Base-by-base conservation (phyloP, 2,329 filamentous ascomycete species). In the Ilyonectria sp. region DNA sequence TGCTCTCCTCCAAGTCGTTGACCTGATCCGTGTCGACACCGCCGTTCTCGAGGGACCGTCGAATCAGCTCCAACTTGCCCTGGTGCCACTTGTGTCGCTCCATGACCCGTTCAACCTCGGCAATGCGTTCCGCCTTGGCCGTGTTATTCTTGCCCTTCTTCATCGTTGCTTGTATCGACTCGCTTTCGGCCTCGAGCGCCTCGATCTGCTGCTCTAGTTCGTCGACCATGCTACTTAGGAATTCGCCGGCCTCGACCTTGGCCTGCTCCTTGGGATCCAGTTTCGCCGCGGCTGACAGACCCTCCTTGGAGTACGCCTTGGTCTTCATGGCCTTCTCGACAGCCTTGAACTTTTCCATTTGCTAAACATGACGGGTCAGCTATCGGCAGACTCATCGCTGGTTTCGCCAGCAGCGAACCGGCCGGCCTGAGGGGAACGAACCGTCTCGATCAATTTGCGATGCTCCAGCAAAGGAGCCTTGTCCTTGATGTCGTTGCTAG, bases 321-420 rank as follows among this genome's bases (percentile, higher is more conserved):
- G 96, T 99, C 87, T 99, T 99, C 96, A 99, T 98, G 78, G 97
- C 96, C 86, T 99, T 99, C 83, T 99, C 96, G 60, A 99, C 96
- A n/a, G 95, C 95, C 86, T 99, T 99, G 89, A 99, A 99, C 78
- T 94, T 94, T 84, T 99, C 96, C 96, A 99, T 99, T 93, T 95
- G 92, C 94, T 96, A 84, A 81, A 76, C 56, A 13, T 6, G 35
- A 63, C 37, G 47, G 63, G 67, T 75, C 62, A 76, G 74, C 65
- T 72, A 26, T 59, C 59, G 49, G 44, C 26, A 43, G 46, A 40
- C 52, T 19, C 43, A 21, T 65, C 58, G 46, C 29, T 19, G 54
- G 65, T 49, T 67, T 52, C 68, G 47, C 58, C 17, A 63, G 33
- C 46, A 68, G 71, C 55, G 59, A 11, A 29, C n/a, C 31, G 10